Percentiles rank a stretch among this genome's conserved stretches.
Conservation (phyloP, 176 grass and related monocot genomes). For the Triticum urartu region DNA sequence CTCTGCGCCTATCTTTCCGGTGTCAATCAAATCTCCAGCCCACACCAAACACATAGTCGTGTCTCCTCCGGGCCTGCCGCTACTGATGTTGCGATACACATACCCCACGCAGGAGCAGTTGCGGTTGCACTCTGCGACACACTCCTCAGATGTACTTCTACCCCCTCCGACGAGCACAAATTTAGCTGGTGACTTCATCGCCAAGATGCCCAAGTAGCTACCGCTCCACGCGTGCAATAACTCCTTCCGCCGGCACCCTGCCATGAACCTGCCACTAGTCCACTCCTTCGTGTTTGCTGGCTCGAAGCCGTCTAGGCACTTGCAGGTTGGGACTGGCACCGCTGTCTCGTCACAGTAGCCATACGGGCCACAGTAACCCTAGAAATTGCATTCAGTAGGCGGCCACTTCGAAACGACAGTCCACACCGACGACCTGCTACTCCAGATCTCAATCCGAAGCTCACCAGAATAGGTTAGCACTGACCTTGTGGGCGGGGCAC, state of each 20-base stretch:
- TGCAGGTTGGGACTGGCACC: conserved; percentile 16
- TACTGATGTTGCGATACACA: neutral
- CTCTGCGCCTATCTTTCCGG: neutral
- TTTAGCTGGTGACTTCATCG: neutral
- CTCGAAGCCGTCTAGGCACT: conserved; percentile 43
- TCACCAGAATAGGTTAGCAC: conserved; percentile 12
- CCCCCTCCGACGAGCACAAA: neutral
- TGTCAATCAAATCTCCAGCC: conserved; percentile 32
- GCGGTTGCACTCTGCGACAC: conserved; percentile 20
- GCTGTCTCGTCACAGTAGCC: conserved; percentile 36
- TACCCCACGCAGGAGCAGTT: conserved; percentile 65
- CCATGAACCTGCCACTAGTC: neutral
- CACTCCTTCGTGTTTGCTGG: neutral
- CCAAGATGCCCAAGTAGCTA: neutral
- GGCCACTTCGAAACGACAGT: neutral
- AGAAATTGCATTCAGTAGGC: neutral
- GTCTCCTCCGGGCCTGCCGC: neutral
- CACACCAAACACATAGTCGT: conserved; percentile 35
- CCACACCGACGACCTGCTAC: neutral
- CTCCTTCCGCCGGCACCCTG: conserved; percentile 23
- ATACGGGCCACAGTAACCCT: conserved; percentile 25
- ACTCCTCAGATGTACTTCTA: conserved; percentile 18
- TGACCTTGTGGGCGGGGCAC: neutral
- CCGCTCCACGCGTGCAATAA: neutral
- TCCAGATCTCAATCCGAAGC: conserved; percentile 11